Base-by-base conservation (phyloP, 257 asterid genomes). In the Lavandula angustifolia region DNA sequence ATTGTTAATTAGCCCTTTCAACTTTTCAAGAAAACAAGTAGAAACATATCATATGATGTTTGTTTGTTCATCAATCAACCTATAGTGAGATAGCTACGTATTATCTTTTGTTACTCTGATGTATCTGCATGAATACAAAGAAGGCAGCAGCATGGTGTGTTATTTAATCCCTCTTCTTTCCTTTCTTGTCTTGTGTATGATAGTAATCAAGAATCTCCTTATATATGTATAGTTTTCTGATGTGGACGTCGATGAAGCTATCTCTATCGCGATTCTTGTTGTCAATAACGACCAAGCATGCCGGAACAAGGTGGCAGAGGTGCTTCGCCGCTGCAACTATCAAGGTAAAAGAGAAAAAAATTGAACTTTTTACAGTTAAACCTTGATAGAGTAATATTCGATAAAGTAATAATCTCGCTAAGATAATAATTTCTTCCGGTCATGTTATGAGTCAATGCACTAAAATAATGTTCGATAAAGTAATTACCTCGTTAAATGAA, bases 291-390 rank as follows among this genome's bases (percentile, higher is more conserved):
- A 86, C 64, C 54, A 46, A 43, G 64, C 73, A 27, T 81, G 83
- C 73, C 72, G 54, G 12, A 75, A 62, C 35, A 72, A 82, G 27
- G 84, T 77, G 31, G 12, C 69, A 4, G 68, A 82, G 73, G 71
- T 91, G 84, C 91, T 84, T 64, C 75, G 60, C 22, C 64, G 22
- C 56, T 76, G 82, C 74, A 67, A 58, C 59, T 61, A 82, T 71
- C 70, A 81, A 85, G 97, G 97, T 91, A 79, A 4, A 10, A 6
- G 7, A 9, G 18, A 49, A 61, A 1, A 32, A 34, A 3, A 29
- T 22, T 22, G 27, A 22, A 22, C 27, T 22, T 22, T 22, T 22
- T 22, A n/a, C n/a, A n/a, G n/a, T n/a, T n/a, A n/a, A n/a, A n/a
- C n/a, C n/a, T n/a, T n/a, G n/a, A n/a, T n/a, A n/a, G n/a, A n/a